Conservation (phyloP, 495 filamentous ascomycete species). For the Hypomontagnella monticulosa region DNA sequence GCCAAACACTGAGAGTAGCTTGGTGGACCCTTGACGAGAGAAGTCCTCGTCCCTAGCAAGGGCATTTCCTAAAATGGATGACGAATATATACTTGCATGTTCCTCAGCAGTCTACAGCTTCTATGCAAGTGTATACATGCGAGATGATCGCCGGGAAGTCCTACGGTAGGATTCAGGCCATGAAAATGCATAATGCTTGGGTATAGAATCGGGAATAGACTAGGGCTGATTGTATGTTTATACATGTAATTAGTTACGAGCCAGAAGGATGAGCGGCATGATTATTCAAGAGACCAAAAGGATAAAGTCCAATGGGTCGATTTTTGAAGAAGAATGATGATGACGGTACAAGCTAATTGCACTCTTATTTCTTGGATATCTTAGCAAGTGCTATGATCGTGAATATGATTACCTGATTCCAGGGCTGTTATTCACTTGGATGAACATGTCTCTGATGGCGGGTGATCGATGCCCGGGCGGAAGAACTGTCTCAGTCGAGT, state of each 20-base stretch:
- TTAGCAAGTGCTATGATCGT: background rate
- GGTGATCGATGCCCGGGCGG: constrained; percentile 16
- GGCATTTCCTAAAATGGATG: constrained; percentile 32
- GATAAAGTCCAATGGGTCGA: too few relatives aligned
- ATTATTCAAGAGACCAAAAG: background rate
- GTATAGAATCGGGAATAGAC: background rate
- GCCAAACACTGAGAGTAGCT: constrained; percentile 29
- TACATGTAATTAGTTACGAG: background rate
- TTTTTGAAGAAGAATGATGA: constrained; percentile 21
- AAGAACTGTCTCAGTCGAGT: constrained; percentile 34
- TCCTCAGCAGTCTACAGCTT: constrained; percentile 27
- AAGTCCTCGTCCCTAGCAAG: constrained; percentile 16
- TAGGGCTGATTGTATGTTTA: background rate
- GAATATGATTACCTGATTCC: constrained; percentile 28
- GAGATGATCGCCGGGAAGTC: constrained; percentile 28
- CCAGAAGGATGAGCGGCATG: background rate
- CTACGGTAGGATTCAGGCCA: constrained; percentile 16
- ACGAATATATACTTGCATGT: constrained; percentile 16
- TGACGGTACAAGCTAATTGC: constrained; percentile 11
- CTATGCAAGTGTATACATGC: constrained; percentile 31
- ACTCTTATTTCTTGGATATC: constrained; percentile 17
- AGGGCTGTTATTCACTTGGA: constrained; percentile 25
- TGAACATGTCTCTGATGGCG: constrained; percentile 38
- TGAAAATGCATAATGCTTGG: constrained; percentile 14
- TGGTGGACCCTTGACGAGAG: constrained; percentile 18